Base-by-base conservation (phyloP, 2,329 filamentous ascomycete genomes). In the Sphaerostilbella broomeana region DNA sequence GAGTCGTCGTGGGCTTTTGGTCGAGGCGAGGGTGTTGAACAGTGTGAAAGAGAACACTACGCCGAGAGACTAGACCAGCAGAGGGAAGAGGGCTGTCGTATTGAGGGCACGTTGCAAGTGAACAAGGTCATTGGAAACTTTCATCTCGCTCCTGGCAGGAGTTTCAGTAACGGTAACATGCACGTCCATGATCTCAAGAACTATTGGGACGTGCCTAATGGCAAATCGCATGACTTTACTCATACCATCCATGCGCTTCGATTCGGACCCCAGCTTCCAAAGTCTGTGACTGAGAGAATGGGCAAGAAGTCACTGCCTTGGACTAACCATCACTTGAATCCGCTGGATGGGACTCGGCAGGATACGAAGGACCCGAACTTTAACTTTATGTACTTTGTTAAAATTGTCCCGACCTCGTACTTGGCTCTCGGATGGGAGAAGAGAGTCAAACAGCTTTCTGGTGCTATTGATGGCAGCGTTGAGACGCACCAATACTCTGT, bases 81-180 rank as follows among this genome's bases (percentile, higher is more conserved):
- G 67, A 79, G 89, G 41, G 77, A 81, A 36, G 94, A 98, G 67
- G 92, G 92, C 43, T 98, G 92, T 66, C 86, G 92, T 35, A 84
- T 98, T 48, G 88, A 95, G 62, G 92, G 92, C 44, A 79, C 79
- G 26, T 77, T 98, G 52, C 85, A 86, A 33, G 94, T 98, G 50
- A 98, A 98, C 74, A 98, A 98, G 68, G 92, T 98, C 18, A 77
- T 98, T 39, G 92, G 92, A 41, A 98, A 98, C 70, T 98, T 98
- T 75, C 92, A 98, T 64, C 84, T 98, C 53, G 92, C 94, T 1
- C 92, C 92, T 1, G 92, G 92, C 53, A 86, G 90, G 64, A 90
- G 84, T 61, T 97, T 97, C 75, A 94, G 84, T 63, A 94, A 86
- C 57, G 88, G 87, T 51, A 94, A 95, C 68, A 84, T 97, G 78